phyloP scores from a whole-genome alignment of 2,329 filamentous ascomycete species.

The Phymatotrichopsis omnivora region DNA sequence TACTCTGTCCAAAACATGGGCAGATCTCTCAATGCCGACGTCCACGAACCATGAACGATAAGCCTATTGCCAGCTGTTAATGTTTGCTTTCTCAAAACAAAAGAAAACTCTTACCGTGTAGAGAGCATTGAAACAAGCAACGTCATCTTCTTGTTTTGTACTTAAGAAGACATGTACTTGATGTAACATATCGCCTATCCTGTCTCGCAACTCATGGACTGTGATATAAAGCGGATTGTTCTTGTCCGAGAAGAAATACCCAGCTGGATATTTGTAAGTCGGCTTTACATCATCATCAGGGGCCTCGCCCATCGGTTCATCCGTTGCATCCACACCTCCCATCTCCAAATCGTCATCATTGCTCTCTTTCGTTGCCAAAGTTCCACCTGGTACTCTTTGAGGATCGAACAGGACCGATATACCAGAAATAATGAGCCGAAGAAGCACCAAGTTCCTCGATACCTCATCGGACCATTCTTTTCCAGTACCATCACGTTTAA shows the following conservation, averaged over 20 bases:
- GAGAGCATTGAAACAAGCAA: slow-evolving; percentile 84
- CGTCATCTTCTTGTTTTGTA: slow-evolving; percentile 83
- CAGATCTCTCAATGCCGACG: slow-evolving; percentile 89
- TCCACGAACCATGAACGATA: slow-evolving; percentile 97
- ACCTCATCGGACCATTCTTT: slow-evolving; percentile 99
- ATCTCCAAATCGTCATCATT: slow-evolving; percentile 40
- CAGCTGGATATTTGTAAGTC: slow-evolving; percentile 78
- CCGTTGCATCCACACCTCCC: slow-evolving; percentile 49
- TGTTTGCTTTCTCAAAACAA: background rate
- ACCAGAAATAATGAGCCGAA: slow-evolving; percentile 82
- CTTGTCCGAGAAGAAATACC: slow-evolving; percentile 60
- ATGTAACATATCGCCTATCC: slow-evolving; percentile 70
- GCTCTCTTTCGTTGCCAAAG: slow-evolving; percentile 40
- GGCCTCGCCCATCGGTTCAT: slow-evolving; percentile 35
- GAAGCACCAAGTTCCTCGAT: slow-evolving; percentile 74
- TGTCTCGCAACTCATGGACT: slow-evolving; percentile 71
- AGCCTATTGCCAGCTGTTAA: slow-evolving; percentile 35
- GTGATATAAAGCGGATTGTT: slow-evolving; percentile 56
- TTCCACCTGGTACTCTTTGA: slow-evolving; percentile 51
- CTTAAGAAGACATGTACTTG: slow-evolving; percentile 75
- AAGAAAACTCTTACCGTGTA: slow-evolving; percentile 51
- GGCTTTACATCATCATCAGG: slow-evolving; percentile 68
- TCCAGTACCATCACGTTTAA: slow-evolving; percentile 87
- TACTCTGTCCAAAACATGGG: slow-evolving; percentile 82
- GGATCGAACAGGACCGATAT: slow-evolving; percentile 84